These are phyloP conservation scores for Fraxinus excelsior DNA, from an alignment of 257 asterid genomes.

Conservation along the genomic window DNA sequence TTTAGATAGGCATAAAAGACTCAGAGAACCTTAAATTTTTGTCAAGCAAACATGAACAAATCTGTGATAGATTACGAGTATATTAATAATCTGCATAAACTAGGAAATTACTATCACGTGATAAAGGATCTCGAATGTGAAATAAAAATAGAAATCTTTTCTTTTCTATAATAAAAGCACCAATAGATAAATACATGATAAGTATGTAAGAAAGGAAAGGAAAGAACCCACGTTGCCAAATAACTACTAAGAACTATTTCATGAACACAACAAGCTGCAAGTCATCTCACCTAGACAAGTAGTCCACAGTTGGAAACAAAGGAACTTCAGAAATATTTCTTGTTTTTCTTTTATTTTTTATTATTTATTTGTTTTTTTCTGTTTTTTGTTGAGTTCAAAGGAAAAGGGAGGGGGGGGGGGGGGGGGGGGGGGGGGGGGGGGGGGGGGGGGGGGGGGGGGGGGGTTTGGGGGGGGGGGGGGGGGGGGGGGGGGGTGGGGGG, in stretches of 20 bases:
- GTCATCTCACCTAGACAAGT: neutral
- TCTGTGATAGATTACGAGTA: neutral
- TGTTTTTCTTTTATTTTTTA: neutral
- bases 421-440: too few species aligned
- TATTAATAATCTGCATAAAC: conserved; percentile 2
- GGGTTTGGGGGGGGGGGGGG: too few species aligned
- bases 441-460: too few species aligned
- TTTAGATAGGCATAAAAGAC: conserved; percentile 18
- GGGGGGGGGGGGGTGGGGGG: too few species aligned
- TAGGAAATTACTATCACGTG: neutral
- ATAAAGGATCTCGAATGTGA: conserved; percentile 21
- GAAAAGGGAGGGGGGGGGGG: too few species aligned
- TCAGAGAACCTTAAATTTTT: conserved; percentile 20
- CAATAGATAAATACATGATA: conserved; percentile 4
- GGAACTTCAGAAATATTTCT: neutral
- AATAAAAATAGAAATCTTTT: conserved; percentile 7
- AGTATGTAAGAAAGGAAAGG: neutral
- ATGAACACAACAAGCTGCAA: neutral
- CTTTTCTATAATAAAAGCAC: conserved; percentile 7
- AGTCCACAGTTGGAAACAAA: neutral
- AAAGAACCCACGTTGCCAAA: neutral
- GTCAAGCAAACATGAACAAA: conserved; percentile 21
- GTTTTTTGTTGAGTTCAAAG: neutral
- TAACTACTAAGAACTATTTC: neutral
- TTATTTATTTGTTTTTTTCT: neutral